A percentile compares a stretch with the other conserved stretches of the same genome.
Conservation (phyloP, 2,329 filamentous ascomycete genomes). For the Teratosphaeria pseudoeucalypti region DNA sequence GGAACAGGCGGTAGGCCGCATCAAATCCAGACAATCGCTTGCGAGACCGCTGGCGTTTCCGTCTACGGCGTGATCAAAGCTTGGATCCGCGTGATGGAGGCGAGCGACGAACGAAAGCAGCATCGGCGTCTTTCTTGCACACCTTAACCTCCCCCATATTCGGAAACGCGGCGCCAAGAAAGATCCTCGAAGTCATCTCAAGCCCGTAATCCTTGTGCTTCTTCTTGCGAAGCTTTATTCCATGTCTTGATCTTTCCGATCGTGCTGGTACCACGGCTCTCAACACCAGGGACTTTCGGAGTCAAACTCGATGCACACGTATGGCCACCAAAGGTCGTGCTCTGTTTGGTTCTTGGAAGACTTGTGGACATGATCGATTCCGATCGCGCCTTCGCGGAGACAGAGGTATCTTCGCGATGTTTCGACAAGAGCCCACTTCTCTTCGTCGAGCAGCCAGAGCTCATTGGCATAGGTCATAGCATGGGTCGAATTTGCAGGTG, state of each 20-base stretch:
- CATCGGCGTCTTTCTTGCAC: background rate
- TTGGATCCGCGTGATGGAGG: background rate
- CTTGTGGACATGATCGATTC: background rate
- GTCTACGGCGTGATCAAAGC: background rate
- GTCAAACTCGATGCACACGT: background rate
- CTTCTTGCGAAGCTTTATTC: background rate
- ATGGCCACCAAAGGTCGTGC: background rate
- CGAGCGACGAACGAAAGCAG: background rate
- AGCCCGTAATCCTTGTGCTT: background rate
- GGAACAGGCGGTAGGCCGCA: too few species aligned
- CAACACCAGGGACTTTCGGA: background rate
- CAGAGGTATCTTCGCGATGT: background rate
- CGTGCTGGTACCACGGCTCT: background rate
- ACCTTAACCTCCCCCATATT: background rate
- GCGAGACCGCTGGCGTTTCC: background rate
- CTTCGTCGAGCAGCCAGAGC: background rate
- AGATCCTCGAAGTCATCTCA: background rate
- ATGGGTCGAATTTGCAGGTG: background rate
- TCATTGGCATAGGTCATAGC: background rate
- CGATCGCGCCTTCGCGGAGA: background rate
- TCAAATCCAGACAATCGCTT: background rate
- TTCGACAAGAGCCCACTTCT: background rate
- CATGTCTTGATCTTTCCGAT: background rate
- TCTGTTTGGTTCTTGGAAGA: background rate
- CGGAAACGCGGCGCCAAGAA: background rate